Base-by-base conservation (phyloP, 2,329 filamentous ascomycete genomes). In the Colletotrichum simmondsii region DNA sequence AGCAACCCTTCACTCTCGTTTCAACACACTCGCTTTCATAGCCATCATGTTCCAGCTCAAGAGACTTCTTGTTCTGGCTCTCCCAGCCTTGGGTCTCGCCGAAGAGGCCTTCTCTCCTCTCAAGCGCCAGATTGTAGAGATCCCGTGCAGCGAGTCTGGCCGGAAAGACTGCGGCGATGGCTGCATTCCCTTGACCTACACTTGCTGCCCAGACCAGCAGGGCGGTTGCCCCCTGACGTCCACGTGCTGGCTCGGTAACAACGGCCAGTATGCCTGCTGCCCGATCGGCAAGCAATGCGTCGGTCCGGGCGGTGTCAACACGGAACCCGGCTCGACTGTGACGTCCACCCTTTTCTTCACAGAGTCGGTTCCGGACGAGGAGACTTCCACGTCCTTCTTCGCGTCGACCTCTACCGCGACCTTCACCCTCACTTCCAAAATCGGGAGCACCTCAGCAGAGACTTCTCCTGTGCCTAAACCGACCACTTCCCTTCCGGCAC, bases 191-290 rank as follows among this genome's bases (percentile, higher is more conserved):
- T 7, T 62, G 2, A 61, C 73, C 5, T 79, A 78, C 74, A 80
- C 77, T 5, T 81, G 80, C 76, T 81, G 80, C 35, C 80, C 80
- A 10, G 76, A 77, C 59, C 22, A 68, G 4, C 52, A 65, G 2
- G 78, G 80, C 10, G 80, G 80, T 1, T 81, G 80, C 30, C 53
- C 78, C 62, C 61, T 75, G 2, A 75, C 62, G 1, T 65, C 74
- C 2, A 75, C 67, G 49, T 81, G 80, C 70, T 65, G 75, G 68
- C 72, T 79, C 3, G 79, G 76, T 16, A 59, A 62, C 53, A 80
- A 80, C 57, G 68, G 73, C 49, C 35, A 77, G 58, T 80, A 78
- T 53, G 77, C 75, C 4, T 82, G 81, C 76, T 82, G 81, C 69
- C 77, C 77, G 14, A 68, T 74, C 5, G 81, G 80, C 1, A 65